These are phyloP conservation scores for Aureobasidium subglaciale DNA, from an alignment of 2,329 filamentous ascomycete genomes.

Conservation along the genomic window DNA sequence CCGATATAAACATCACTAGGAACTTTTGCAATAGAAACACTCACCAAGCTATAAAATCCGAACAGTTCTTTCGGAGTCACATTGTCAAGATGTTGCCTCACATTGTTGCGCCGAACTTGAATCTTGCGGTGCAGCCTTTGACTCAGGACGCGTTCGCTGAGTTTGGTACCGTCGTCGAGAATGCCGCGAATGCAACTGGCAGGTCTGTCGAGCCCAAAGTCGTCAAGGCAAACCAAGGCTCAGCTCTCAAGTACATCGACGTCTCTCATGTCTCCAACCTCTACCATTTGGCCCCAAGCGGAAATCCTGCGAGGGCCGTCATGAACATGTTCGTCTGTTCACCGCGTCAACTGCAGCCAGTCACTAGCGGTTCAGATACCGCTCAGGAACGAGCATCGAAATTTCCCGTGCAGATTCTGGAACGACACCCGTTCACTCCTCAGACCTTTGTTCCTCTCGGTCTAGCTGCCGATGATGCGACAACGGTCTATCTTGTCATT, in stretches of 20 bases:
- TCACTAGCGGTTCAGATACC: conserved; percentile 19
- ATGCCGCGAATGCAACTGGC: conserved; percentile 40
- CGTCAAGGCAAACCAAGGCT: conserved; percentile 73
- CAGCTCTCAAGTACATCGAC: conserved; percentile 77
- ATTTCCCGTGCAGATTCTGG: conserved; percentile 68
- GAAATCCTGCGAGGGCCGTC: conserved; percentile 50
- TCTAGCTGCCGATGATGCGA: conserved; percentile 39
- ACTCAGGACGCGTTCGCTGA: conserved; percentile 61
- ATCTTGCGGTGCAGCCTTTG: conserved; percentile 57
- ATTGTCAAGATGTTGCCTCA: conserved; percentile 19
- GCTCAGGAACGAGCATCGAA: conserved; percentile 21
- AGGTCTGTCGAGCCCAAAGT: conserved; percentile 32
- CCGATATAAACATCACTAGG: too few relatives aligned
- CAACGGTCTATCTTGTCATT: conserved; percentile 67
- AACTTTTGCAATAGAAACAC: neutral
- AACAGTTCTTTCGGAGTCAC: neutral
- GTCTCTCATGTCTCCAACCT: conserved; percentile 67
- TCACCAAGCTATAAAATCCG: neutral
- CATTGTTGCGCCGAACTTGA: conserved; percentile 32
- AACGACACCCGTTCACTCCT: conserved; percentile 87
- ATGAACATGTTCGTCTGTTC: conserved; percentile 89
- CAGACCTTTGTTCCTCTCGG: conserved; percentile 85
- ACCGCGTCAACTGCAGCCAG: conserved; percentile 48
- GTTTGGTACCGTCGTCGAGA: conserved; percentile 78
- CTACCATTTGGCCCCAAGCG: conserved; percentile 60